A percentile compares a stretch with the other conserved stretches of the same genome.
Evolutionary conservation across 2,329 filamentous ascomycete species (phyloP).

Genomic region (Macroventuria anomochaeta): DNA sequence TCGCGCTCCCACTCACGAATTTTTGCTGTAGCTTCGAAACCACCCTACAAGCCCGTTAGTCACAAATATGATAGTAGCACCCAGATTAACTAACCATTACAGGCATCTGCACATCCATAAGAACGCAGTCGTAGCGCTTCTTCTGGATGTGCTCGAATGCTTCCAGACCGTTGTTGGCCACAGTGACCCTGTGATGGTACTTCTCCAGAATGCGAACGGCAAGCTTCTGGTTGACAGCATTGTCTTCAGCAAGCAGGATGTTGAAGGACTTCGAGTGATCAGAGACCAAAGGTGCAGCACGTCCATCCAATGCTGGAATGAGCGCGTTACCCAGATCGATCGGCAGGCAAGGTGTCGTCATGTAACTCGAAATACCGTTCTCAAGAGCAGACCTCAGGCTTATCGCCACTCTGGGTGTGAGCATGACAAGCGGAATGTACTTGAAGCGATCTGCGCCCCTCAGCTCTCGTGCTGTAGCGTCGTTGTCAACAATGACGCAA

Average conservation of each 20-base stretch:
- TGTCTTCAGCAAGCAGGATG: slow-evolving; percentile 94
- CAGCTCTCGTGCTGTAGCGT: slow-evolving; percentile 84
- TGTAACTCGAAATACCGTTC: slow-evolving; percentile 96
- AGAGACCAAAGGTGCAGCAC: slow-evolving; percentile 86
- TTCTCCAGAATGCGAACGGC: slow-evolving; percentile 98
- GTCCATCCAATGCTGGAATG: slow-evolving; percentile 91
- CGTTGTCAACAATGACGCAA: slow-evolving; percentile 93
- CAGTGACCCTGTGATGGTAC: slow-evolving; percentile 89
- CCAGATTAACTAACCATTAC: slow-evolving; percentile 74
- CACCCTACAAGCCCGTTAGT: slow-evolving; percentile 68
- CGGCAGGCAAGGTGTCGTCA: slow-evolving; percentile 93
- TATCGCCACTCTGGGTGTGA: slow-evolving; percentile 88
- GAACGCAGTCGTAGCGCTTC: slow-evolving; percentile 91
- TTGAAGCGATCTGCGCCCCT: slow-evolving; percentile 94
- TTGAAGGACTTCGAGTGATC: slow-evolving; percentile 96
- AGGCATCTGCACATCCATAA: slow-evolving; percentile 99
- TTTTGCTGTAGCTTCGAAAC: slow-evolving; percentile 95
- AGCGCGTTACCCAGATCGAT: slow-evolving; percentile 96
- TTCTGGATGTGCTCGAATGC: slow-evolving; percentile 91
- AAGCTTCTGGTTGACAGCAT: slow-evolving; percentile 93
- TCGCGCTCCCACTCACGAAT: slow-evolving; percentile 93
- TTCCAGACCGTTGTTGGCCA: slow-evolving; percentile 93
- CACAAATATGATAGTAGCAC: neutral
- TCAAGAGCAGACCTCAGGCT: slow-evolving; percentile 93
- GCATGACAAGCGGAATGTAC: slow-evolving; percentile 92